Evolutionary conservation across 495 filamentous ascomycete genomes (phyloP).

Genomic region (Podospora didyma): DNA sequence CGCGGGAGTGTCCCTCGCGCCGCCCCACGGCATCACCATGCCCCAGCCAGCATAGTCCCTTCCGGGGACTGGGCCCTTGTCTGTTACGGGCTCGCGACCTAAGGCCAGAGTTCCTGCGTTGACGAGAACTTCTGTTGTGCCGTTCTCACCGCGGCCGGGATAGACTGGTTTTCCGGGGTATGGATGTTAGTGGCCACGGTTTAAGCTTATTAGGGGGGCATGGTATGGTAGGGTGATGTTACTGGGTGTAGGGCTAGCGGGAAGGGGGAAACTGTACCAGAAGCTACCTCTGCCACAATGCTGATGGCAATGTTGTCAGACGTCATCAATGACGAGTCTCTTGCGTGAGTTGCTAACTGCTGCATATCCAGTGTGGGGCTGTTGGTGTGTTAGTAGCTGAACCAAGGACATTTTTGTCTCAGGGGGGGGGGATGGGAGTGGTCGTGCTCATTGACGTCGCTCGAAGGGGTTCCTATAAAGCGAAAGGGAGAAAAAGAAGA

Average conservation of each 20-base stretch:
- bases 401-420: not conserved
- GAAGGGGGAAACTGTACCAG: slow-evolving; percentile 6
- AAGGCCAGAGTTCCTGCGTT: slow-evolving; percentile 68
- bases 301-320: slow-evolving; percentile 61
- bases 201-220: too few species aligned
- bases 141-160: slow-evolving; percentile 45
- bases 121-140: slow-evolving; percentile 62
- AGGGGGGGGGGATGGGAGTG: too few species aligned
- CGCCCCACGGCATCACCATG: slow-evolving; percentile 59
- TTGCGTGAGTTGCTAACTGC: slow-evolving; percentile 70
- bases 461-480: too few species aligned
- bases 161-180: slow-evolving; percentile 53
- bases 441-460: too few species aligned
- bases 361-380: slow-evolving; percentile 72
- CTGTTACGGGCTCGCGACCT: slow-evolving; percentile 56
- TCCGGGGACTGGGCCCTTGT: slow-evolving; percentile 27
- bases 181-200: not conserved
- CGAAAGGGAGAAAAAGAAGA: too few species aligned
- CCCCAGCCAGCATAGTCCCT: slow-evolving; percentile 67
- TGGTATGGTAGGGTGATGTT: too few species aligned
- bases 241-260: too few species aligned
- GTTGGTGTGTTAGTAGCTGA: slow-evolving; percentile 19
- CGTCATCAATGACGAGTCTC: slow-evolving; percentile 32
- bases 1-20: slow-evolving; percentile 20
- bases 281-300: slow-evolving; percentile 64